These are phyloP conservation scores for Serendipita sp. DNA, from an alignment of 768 basidiomycete species.

Conservation along the genomic window DNA sequence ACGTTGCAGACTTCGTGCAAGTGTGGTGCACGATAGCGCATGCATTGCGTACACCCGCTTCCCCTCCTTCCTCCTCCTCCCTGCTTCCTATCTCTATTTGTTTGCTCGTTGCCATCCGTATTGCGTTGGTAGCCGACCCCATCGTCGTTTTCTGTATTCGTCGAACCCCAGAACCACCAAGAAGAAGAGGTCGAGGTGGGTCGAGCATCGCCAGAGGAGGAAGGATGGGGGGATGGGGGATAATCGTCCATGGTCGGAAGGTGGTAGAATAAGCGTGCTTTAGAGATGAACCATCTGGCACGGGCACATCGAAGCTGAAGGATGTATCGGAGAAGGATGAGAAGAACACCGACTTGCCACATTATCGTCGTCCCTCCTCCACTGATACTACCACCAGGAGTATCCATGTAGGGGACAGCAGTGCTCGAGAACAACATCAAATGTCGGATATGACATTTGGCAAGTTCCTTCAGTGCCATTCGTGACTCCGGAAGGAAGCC, in stretches of 20 bases:
- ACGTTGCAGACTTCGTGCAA: background rate
- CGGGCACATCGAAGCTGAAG: background rate
- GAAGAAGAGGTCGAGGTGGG: no score
- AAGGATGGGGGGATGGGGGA: background rate
- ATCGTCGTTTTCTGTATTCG: no score
- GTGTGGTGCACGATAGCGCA: background rate
- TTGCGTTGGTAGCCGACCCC: no score
- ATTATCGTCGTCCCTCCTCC: background rate
- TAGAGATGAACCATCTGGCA: background rate
- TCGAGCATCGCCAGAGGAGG: no score
- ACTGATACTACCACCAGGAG: no score
- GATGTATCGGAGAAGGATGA: background rate
- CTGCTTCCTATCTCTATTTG: no score
- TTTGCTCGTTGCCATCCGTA: no score
- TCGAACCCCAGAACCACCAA: background rate
- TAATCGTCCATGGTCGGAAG: background rate
- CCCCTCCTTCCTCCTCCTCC: background rate
- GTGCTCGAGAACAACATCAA: background rate
- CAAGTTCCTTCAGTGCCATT: background rate
- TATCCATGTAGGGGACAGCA: background rate
- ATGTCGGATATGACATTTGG: background rate
- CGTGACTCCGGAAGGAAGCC: background rate
- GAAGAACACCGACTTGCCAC: background rate
- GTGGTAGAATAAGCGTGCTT: background rate
- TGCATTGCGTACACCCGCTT: background rate